Base-by-base conservation (phyloP, 192 early-diverging fungal species). In the Backusella mclennaniae region DNA sequence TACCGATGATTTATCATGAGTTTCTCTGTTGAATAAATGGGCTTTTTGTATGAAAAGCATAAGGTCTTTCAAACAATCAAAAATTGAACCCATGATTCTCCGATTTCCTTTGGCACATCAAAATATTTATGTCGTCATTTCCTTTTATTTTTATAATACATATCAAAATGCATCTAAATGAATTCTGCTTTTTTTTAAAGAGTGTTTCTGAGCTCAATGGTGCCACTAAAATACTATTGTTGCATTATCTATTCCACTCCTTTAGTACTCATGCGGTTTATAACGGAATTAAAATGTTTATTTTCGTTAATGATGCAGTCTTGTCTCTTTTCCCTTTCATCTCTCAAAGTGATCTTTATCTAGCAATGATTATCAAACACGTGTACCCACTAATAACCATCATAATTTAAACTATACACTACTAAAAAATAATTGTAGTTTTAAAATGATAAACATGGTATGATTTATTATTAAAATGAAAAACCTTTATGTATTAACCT, bases 51-150 rank as follows among this genome's bases (percentile, higher is more conserved):
- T 26, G 56, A 63, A 63, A 63, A 63, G 23, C 21, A 63, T 63
- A 63, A 26, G 12, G 9, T 29, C 23, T 29, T 63, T 29, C 23
- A 63, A 63, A 8, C 23, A 23, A 63, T 63, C 56, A 63, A 63
- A 63, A 63, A 63, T 63, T 15, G 56, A 63, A 63, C 56, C 56
- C 56, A 63, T 63, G 56, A 63, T 63, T 63, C n/a, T 29, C 21
- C 7, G 11, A n/a, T 23, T 23, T 56, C 23, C 21, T 56, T 56
- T 21, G 19, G 53, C 8, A 56, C n/a, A 26, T 56, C 21, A 56
- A 11, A 56, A 56, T 56, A 6, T 11, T 11, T 56, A 56, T 63
- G 56, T 63, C 23, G 56, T 63, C 56, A 63, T 63, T 63, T 63
- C n/a, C n/a, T 63, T 63, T 29, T 63, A 26, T 63, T 63, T 63